phyloP scores from a whole-genome alignment of 805 yeast species.

The Wickerhamiella allomyrinae region DNA sequence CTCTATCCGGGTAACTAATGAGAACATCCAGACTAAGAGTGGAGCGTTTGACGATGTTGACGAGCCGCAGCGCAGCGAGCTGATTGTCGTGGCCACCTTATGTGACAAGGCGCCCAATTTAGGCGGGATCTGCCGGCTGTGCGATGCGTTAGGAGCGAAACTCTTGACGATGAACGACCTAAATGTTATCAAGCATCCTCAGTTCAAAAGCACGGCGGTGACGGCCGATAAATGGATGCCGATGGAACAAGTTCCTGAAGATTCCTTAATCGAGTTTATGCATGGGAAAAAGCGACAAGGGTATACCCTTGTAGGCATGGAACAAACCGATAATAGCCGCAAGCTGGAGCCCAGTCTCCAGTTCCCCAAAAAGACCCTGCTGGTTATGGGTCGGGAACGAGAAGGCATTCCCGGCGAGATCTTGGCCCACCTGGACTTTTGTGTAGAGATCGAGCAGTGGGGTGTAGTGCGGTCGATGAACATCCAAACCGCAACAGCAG shows the following conservation, averaged over 20 bases:
- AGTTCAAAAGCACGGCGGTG: slow-evolving; percentile 78
- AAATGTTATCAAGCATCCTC: slow-evolving; percentile 44
- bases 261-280: slow-evolving; percentile 42
- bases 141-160: slow-evolving; percentile 87
- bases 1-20: neutral
- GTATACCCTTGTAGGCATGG: slow-evolving; percentile 76
- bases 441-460: slow-evolving; percentile 81
- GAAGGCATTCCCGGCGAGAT: slow-evolving; percentile 86
- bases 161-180: slow-evolving; percentile 62
- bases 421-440: slow-evolving; percentile 65
- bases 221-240: slow-evolving; percentile 97
- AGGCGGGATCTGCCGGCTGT: slow-evolving; percentile 85
- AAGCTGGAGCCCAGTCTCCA: slow-evolving; percentile 45
- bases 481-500: slow-evolving; percentile 93
- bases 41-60: slow-evolving; percentile 69
- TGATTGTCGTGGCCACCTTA: slow-evolving; percentile 78
- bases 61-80: slow-evolving; percentile 48
- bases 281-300: slow-evolving; percentile 52
- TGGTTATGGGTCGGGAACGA: slow-evolving; percentile 71
- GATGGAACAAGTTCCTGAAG: slow-evolving; percentile 56
- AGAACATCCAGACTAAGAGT: slow-evolving; percentile 61
- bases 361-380: slow-evolving; percentile 68
- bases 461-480: slow-evolving; percentile 94
- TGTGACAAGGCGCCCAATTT: slow-evolving; percentile 88
- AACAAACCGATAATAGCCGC: slow-evolving; percentile 83